Evolutionary conservation across 352 stramenopile species (phyloP), one percentile per base, ranked within the genome.

Genomic region (Pythium angustatum): DNA sequence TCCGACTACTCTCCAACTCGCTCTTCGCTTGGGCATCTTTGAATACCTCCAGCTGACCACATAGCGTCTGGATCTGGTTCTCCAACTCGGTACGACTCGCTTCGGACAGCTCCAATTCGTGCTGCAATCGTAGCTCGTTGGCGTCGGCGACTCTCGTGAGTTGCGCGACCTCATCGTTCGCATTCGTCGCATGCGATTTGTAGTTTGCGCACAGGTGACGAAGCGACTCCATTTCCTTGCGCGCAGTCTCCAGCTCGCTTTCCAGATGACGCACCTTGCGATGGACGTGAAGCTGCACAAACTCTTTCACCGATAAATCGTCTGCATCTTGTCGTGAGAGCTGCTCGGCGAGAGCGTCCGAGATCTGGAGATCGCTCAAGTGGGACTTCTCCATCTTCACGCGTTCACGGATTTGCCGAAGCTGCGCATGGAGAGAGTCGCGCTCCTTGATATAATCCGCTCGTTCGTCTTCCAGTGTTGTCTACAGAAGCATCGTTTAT

Each of bases 321-420:
- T 80, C 68, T 40, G 82, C 69, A 28, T 79, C 62, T 57, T 93
- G 85, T 2, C 76, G 62, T 2, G 73, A 64, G 19, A 91, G 54
- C 71, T 93, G 80, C 44, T 88, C 71, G 6, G 82, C 81, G 1
- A 92, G 61, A 6, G 76, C 72, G 12, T 90, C 79, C 4, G 82
- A 88, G 45, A 92, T 88, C 57, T 86, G 55, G 2, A 94, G 62
- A 47, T 74, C 73, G n/a, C 59, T 57, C 38, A 91, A 75, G 45
- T 94, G 85, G 0, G 44, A 69, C 56, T 88, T 91, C 41, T 94
- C 85, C 50, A 90, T 72, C 48, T 73, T 67, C 15, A 92, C 64
- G 1, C 74, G 76, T n/a, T 77, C 60, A 14, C 51, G 64, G n/a
- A 68, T 22, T n/a, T 71, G 57, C 1, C 71, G 56, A 4, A 73